phyloP scores from a whole-genome alignment of 148 eudicot genomes.

The Drosera capensis region DNA sequence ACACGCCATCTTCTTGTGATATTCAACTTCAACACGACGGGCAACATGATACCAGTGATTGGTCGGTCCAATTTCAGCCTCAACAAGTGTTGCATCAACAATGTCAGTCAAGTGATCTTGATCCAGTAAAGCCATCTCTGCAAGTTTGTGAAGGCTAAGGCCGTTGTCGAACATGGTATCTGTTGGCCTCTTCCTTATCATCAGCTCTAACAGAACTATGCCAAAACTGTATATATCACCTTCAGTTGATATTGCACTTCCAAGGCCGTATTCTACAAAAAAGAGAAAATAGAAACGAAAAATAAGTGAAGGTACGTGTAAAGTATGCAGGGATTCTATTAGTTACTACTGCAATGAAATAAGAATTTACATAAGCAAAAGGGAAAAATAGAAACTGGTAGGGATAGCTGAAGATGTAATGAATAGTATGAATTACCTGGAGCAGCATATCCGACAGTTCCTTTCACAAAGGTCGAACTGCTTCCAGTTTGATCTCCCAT shows the following conservation, averaged over 20 bases:
- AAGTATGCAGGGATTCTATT: too few species aligned
- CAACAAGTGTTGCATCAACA: not conserved
- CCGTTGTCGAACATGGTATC: not conserved
- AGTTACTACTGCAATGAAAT: too few species aligned
- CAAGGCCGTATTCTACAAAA: not conserved
- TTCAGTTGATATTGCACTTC: not conserved
- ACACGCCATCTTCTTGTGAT: not conserved
- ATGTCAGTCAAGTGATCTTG: not conserved
- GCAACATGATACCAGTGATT: not conserved
- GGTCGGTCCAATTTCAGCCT: not conserved
- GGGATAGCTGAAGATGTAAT: too few species aligned
- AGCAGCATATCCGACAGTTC: too few species aligned
- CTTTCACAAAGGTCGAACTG: too few species aligned
- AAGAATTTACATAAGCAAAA: too few species aligned
- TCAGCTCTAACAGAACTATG: not conserved
- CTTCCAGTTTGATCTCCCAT: too few species aligned
- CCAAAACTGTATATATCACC: not conserved
- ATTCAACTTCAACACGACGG: not conserved
- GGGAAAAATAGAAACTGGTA: too few species aligned
- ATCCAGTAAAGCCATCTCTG: not conserved
- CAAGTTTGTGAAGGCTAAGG: not conserved
- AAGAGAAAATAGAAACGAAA: too few species aligned
- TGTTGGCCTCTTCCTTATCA: conserved; percentile 2
- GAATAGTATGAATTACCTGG: too few species aligned
- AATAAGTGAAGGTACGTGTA: too few species aligned